Evolutionary conservation across 2,329 filamentous ascomycete species (phyloP), one percentile per base, ranked within the genome.

Genomic region (Aspergillus sp.): DNA sequence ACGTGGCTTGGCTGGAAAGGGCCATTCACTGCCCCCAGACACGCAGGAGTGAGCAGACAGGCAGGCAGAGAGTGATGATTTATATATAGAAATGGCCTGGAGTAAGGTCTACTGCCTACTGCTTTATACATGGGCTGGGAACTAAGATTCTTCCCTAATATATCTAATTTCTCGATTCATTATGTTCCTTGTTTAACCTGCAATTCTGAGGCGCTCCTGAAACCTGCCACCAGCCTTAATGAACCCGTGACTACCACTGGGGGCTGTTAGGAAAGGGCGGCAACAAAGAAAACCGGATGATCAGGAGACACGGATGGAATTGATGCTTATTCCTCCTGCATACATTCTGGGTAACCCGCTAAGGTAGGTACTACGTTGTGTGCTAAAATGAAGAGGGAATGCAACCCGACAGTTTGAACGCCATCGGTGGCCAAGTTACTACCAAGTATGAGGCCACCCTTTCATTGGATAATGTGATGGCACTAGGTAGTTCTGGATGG

Each of bases 11-110:
- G 39, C 53, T 47, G 52, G 39, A 36, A 55, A 19, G 19, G 38
- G 38, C 28, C 25, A 55, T 30, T 12, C 10, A 19, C 60, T 79
- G 63, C 77, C 77, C 50, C 76, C 77, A 47, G 77, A 79, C 63
- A 78, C 74, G 50, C 77, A 55, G 43, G 53, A 55, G 39, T 50
- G 25, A 50, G 25, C 21, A 21, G 17, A 1, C 10, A 21, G 5
- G 30, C 30, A 32, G 25, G 25, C 25, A 28, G 25, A 32, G 10
- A 36, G 13, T 17, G n/a, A 7, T 50, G 8, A 15, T 32, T 17
- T 50, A 50, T 32, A 50, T 50, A 30, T 30, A 50, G 25, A n/a
- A 13, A 9, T n/a, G 13, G 23, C 10, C n/a, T n/a, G n/a, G 5
- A 17, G 25, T 30, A 28, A 49, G 45, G 41, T 13, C 19, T 45